A percentile compares a stretch with the other conserved stretches of the same genome.
Evolutionary conservation across 1,284 basidiomycete genomes (phyloP).

Genomic region (Sanghuangporus baumii): DNA sequence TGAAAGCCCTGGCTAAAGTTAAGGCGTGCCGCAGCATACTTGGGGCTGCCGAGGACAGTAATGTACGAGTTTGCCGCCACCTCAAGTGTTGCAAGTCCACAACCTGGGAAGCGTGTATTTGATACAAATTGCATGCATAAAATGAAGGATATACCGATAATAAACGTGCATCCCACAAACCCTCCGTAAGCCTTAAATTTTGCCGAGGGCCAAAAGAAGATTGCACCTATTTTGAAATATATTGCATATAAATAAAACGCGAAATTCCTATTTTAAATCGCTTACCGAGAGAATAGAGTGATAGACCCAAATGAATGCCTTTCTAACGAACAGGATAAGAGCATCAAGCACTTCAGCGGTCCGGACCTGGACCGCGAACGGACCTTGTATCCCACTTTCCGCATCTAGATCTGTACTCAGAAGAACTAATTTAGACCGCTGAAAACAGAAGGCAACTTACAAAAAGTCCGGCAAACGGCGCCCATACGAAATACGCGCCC

Average conservation of each 20-base stretch:
- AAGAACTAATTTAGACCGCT: not conserved
- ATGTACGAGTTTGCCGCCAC: constrained; percentile 82
- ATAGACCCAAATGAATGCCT: constrained; percentile 65
- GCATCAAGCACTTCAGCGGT: not conserved
- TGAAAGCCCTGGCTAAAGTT: constrained; percentile 84
- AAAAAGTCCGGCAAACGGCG: constrained; percentile 53
- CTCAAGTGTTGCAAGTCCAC: constrained; percentile 65
- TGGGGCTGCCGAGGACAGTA: constrained; percentile 58
- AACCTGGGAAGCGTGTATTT: constrained; percentile 38
- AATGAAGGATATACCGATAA: constrained; percentile 41
- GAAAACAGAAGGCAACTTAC: constrained; percentile 29
- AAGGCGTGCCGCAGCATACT: constrained; percentile 71
- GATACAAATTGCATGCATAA: not conserved
- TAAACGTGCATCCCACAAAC: constrained; percentile 69
- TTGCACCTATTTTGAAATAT: constrained; percentile 39
- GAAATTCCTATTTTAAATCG: not conserved
- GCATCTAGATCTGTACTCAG: constrained; percentile 39
- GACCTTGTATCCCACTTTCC: constrained; percentile 55
- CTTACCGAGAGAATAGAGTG: constrained; percentile 60
- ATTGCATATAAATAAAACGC: not conserved
- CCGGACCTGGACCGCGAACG: constrained; percentile 2
- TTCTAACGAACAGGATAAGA: constrained; percentile 29
- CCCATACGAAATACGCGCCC: constrained; percentile 66
- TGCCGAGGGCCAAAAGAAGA: constrained; percentile 81
- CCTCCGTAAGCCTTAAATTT: constrained; percentile 63